Percentiles rank a stretch among this genome's conserved stretches.
Evolutionary conservation across 2,329 filamentous ascomycete species (phyloP).

Genomic region (Hypoxylon sp.): DNA sequence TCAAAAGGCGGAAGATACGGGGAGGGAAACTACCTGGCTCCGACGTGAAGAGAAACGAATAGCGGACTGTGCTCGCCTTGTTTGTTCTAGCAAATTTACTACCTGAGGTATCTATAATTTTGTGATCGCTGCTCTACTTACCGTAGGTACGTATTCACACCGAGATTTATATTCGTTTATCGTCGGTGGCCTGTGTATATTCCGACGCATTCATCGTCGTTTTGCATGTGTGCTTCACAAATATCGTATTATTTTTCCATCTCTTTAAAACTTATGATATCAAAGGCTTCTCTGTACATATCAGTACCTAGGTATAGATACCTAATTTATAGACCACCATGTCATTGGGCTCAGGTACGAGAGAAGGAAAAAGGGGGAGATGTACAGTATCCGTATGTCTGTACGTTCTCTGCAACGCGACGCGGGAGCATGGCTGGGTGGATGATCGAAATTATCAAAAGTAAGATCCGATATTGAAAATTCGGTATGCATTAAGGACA

Average conservation of each 20-base stretch:
- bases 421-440: no score
- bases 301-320: no score
- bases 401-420: no score
- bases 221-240: neutral
- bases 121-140: neutral
- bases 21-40: neutral
- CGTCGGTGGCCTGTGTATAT: no score
- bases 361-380: no score
- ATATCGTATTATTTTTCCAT: neutral
- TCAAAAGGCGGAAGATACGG: neutral
- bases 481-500: constrained; percentile 33
- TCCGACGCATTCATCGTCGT: neutral
- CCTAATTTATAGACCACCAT: no score
- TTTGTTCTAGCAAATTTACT: constrained; percentile 4
- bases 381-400: no score
- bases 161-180: no score
- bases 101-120: constrained; percentile 1
- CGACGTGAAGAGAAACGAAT: constrained; percentile 4
- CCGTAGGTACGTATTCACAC: neutral
- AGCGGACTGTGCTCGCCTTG: constrained; percentile 6
- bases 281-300: neutral
- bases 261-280: neutral
- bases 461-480: constrained; percentile 19
- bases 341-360: neutral
- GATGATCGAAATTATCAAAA: constrained; percentile 32